Base-by-base conservation (phyloP, 495 filamentous ascomycete genomes). In the Lasiosphaeria ovina region DNA sequence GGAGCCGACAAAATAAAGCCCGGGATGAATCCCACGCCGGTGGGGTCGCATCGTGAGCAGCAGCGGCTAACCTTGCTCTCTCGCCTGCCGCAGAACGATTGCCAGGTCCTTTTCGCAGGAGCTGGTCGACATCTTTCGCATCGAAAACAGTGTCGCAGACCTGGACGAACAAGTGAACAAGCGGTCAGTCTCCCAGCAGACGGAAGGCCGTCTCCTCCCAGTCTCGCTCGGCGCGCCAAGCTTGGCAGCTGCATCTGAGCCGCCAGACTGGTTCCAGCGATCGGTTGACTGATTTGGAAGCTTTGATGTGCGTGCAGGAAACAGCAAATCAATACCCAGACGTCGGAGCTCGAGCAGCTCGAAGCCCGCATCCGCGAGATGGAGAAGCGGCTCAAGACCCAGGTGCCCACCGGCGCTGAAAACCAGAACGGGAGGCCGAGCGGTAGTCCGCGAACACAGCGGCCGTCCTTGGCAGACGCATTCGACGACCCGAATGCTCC, bases 71-170 rank as follows among this genome's bases (percentile, higher is more conserved):
- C 62, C 31, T 38, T 3, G 32, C 56, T 57, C 56, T 57, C 33
- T 14, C 42, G 51, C 6, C 44, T 35, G 0, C 33, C 24, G 48
- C 76, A 97, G 93, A 59, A 93, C 90, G 57, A 86, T 96, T 72
- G 93, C 92, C 32, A 87, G 88, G 58, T 88, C 86, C 58, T 97
- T 98, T 79, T 91, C 91, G 35, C 78, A 87, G 32, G 89, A 90
- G 68, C 81, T 98, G 56, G 89, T 95, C 76, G 89, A 92, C 72
- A 87, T 92, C 62, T 98, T 98, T 73, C 83, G 87, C 64, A 86
- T 94, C 66, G 89, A 96, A 64, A 89, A 87, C 68, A 85, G 85
- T 64, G 76, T 97, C 60, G 85, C 89, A 66, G 83, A 90, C 60
- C 81, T 98, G 31, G 84, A 88, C 58, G 82, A 88, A 66, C 85